Percentiles rank a stretch among this genome's conserved stretches.
phyloP scores from a whole-genome alignment of 2,329 filamentous ascomycete genomes.

The Pseudogymnoascus sp. region DNA sequence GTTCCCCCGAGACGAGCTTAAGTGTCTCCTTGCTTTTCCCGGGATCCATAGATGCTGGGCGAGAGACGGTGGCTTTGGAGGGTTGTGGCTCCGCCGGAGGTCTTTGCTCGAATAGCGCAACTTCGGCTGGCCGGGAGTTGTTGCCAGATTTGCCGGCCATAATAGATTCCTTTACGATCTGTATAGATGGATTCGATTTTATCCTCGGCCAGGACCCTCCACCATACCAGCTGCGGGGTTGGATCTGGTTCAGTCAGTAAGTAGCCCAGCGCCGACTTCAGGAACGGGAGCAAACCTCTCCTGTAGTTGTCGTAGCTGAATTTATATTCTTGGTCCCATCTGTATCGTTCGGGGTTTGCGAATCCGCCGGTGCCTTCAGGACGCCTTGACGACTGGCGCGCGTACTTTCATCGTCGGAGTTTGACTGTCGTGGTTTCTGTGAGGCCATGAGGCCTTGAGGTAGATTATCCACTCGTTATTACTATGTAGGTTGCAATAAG shows the following conservation, averaged over 20 bases:
- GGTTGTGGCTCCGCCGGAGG: constrained; percentile 13
- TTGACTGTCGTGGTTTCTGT: constrained; percentile 5
- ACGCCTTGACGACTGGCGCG: not conserved
- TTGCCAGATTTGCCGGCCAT: constrained; percentile 37
- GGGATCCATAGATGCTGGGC: constrained; percentile 26
- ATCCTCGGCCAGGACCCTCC: constrained; percentile 43
- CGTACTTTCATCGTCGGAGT: not conserved
- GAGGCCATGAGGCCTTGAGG: constrained; percentile 4
- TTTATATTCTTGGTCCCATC: not conserved
- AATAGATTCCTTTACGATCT: constrained; percentile 52
- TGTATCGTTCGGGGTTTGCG: not conserved
- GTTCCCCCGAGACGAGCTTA: constrained; percentile 13
- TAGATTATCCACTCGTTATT: not conserved
- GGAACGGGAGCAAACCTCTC: not conserved
- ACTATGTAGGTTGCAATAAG: not conserved
- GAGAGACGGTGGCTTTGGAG: constrained; percentile 11
- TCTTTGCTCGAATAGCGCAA: constrained; percentile 23
- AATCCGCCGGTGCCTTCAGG: not conserved
- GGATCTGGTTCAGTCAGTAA: constrained; percentile 1
- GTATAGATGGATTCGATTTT: constrained; percentile 51
- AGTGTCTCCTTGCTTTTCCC: constrained; percentile 28
- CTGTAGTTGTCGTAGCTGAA: not conserved
- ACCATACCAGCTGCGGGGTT: constrained; percentile 48
- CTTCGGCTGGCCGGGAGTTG: constrained; percentile 19
- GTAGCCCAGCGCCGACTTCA: not conserved